Base-by-base conservation (phyloP, 2,329 filamentous ascomycete genomes). In the Ophiobolus disseminans region DNA sequence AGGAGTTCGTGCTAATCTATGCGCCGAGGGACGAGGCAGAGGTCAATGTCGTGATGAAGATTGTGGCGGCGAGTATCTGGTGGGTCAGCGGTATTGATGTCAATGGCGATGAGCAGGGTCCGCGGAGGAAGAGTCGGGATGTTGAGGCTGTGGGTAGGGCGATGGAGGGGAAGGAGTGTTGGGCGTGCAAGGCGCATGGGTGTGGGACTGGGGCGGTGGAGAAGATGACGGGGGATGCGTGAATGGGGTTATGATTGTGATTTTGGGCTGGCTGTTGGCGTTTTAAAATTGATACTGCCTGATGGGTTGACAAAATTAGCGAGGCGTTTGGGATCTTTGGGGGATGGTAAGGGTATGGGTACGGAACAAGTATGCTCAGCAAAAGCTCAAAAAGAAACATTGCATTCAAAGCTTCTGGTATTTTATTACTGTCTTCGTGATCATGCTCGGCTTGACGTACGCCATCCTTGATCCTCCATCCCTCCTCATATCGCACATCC, bases 1-100 rank as follows among this genome's bases (percentile, higher is more conserved):
- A 80, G 3, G 86, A 88, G 32, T 95, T 95, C 70, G 78, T 90
- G 48, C 86, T 95, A 84, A 79, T 95, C 4, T 96, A 96, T 74
- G 89, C 90, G 14, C 90, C 91, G 2, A 77, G 88, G 63, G 80
- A 86, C 55, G 80, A 85, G 48, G 78, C 81, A 20, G 90, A 96
- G 68, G 72, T 94, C 20, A 79, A 82, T 42, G 79, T 85, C 40
- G 81, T 92, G 3, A 81, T 84, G 68, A 76, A 78, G 57, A 88
- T 95, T 57, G 84, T 94, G 46, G 82, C 85, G 58, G 89, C 90
- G 3, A 88, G 87, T 3, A 83, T 86, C 17, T 93, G 87, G 84
- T 91, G 81, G 78, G 80, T 82, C 41, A 74, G 73, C 52, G 76
- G 75, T 3, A 57, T 72, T 38, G 68, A 73, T 52, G 63, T 71